Evolutionary conservation across 306 rosid genomes (phyloP).

Genomic region (Sechiopsis laciniata): DNA sequence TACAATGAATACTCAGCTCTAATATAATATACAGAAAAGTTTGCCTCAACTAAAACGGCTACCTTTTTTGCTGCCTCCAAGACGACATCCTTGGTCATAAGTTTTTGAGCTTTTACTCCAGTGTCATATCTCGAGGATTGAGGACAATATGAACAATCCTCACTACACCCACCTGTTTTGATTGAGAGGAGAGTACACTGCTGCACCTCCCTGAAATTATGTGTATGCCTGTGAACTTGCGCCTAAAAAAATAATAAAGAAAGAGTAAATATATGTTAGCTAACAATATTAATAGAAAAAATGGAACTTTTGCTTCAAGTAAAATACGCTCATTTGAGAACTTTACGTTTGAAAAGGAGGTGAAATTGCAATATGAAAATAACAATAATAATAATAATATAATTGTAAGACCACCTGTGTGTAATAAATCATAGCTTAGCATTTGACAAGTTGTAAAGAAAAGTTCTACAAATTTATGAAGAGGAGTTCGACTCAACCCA

Average conservation of each 20-base stretch:
- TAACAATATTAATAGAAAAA: neutral
- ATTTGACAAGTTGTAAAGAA: neutral
- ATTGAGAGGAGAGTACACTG: constrained; percentile 92
- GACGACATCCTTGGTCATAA: constrained; percentile 74
- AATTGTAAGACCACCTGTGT: neutral
- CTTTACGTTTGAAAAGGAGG: neutral
- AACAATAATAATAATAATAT: too few relatives aligned
- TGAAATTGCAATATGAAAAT: neutral
- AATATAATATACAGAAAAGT: constrained; percentile 7
- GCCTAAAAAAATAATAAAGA: constrained; percentile 43
- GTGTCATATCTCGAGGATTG: constrained; percentile 87
- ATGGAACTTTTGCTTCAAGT: constrained; percentile 3
- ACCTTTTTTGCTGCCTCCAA: constrained; percentile 74
- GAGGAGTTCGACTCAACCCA: neutral
- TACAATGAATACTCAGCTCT: constrained; percentile 8
- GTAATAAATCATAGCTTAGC: neutral
- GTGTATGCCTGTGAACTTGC: constrained; percentile 88
- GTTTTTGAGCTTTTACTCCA: constrained; percentile 70
- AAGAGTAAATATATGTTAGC: neutral
- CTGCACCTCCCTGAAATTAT: constrained; percentile 93
- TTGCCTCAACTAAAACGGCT: constrained; percentile 1
- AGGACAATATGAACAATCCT: constrained; percentile 95
- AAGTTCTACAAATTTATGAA: neutral
- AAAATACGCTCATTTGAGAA: constrained; percentile 4
- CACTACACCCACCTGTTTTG: constrained; percentile 98